Conservation (phyloP, 257 asterid genomes). For the Ballota nigra region DNA sequence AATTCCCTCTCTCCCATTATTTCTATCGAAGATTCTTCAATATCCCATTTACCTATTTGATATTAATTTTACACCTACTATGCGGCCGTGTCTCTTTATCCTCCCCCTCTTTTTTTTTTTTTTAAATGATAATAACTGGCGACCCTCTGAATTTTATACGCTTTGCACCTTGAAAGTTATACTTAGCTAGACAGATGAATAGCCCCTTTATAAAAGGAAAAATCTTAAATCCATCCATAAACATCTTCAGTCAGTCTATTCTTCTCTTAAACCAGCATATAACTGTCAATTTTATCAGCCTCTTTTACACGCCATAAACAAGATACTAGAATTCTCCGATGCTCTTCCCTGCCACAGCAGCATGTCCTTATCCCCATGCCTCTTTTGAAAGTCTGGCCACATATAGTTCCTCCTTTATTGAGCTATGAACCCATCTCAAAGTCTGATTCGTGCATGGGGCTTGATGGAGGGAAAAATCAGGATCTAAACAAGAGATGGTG, state of each 20-base stretch:
- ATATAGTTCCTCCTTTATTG: too few species aligned
- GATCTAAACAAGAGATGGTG: background rate
- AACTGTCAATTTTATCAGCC: background rate
- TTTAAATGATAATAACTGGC: background rate
- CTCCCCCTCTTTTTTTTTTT: too few species aligned
- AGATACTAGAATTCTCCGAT: background rate
- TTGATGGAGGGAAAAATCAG: too few species aligned
- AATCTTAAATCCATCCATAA: background rate
- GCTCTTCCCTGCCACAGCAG: background rate
- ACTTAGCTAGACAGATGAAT: background rate
- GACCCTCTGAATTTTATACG: background rate
- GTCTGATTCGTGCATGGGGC: too few species aligned
- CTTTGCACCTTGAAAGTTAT: background rate
- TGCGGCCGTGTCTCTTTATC: too few species aligned
- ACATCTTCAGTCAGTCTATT: background rate
- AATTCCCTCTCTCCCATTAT: too few species aligned
- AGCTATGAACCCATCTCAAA: too few species aligned
- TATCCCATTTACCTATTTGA: too few species aligned
- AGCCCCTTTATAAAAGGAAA: background rate
- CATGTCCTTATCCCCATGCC: background rate
- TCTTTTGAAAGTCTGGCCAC: background rate
- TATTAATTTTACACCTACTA: too few species aligned
- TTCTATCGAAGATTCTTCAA: too few species aligned
- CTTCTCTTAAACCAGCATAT: background rate
- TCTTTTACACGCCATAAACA: background rate